These are phyloP conservation scores for Dicorynia guianensis DNA, from an alignment of 306 rosid genomes.

Conservation along the genomic window DNA sequence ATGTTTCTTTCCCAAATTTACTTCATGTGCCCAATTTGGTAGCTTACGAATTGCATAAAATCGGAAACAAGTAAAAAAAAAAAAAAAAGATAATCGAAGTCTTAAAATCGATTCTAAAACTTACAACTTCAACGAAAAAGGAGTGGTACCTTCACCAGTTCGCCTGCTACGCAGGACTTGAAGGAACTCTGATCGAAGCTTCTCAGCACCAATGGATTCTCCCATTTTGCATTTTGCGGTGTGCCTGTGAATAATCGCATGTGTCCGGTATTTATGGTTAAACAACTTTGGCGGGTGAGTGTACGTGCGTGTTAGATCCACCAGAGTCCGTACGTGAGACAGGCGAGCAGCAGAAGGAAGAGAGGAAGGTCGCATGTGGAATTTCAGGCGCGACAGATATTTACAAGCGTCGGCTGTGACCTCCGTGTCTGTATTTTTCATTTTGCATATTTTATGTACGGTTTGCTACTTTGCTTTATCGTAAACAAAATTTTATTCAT, in stretches of 20 bases:
- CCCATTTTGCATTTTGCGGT: slow-evolving; percentile 44
- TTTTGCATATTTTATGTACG: no score
- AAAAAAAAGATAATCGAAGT: neutral
- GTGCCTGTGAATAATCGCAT: neutral
- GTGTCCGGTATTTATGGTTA: slow-evolving; percentile 30
- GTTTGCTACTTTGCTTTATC: no score
- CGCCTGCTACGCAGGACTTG: slow-evolving; percentile 60
- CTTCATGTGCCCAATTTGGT: neutral
- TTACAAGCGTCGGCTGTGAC: no score
- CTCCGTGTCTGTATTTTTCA: no score
- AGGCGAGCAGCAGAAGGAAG: no score
- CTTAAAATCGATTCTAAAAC: no score
- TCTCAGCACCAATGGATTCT: slow-evolving; percentile 43
- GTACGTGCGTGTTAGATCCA: no score
- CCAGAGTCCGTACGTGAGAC: no score
- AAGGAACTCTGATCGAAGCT: slow-evolving; percentile 66
- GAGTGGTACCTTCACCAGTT: slow-evolving; percentile 50
- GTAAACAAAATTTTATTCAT: no score
- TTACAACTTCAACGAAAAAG: neutral
- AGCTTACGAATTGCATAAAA: slow-evolving; percentile 8
- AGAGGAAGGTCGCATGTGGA: no score
- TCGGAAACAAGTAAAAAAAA: neutral
- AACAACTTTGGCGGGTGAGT: slow-evolving; percentile 35
- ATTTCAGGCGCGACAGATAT: no score
- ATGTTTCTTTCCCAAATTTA: neutral